Evolutionary conservation across 805 yeast species (phyloP).

Genomic region (Candida nonsorbophila): DNA sequence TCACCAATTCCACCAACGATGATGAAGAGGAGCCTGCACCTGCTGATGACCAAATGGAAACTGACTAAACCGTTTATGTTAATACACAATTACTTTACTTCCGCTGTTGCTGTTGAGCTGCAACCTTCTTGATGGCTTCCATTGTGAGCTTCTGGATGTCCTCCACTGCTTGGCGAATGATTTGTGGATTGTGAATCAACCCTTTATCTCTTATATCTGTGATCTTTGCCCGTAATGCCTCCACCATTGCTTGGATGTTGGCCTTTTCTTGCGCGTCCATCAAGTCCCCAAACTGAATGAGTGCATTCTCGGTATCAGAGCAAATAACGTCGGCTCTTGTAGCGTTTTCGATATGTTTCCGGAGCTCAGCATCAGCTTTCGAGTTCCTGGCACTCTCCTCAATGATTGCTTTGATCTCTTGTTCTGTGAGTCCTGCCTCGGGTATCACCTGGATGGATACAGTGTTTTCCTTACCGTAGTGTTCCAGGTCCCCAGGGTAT

Average conservation of each 20-base stretch:
- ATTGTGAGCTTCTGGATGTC: conserved; percentile 32
- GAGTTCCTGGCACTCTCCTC: conserved; percentile 62
- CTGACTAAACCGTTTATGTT: too few species aligned
- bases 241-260: conserved; percentile 13
- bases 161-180: conserved; percentile 30
- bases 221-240: conserved; percentile 20
- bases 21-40: conserved; percentile 23
- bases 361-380: conserved; percentile 53
- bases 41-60: conserved; percentile 29
- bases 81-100: conserved; percentile 13
- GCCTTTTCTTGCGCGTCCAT: conserved; percentile 47
- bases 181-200: conserved; percentile 25
- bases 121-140: conserved; percentile 35
- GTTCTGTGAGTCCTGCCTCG: conserved; percentile 62
- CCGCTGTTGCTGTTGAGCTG: conserved; percentile 24
- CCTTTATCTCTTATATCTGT: conserved; percentile 27
- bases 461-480: conserved; percentile 42
- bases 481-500: conserved; percentile 29
- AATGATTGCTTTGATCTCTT: conserved; percentile 59
- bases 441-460: conserved; percentile 66
- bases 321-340: conserved; percentile 73
- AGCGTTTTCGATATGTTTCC: conserved; percentile 64
- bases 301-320: conserved; percentile 84
- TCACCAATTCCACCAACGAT: conserved; percentile 51
- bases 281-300: conserved; percentile 57